A percentile compares a stretch with the other conserved stretches of the same genome.
These are phyloP conservation scores for Telopea speciosissima DNA, from an alignment of 177 flowering plant genomes.

Conservation along the genomic window DNA sequence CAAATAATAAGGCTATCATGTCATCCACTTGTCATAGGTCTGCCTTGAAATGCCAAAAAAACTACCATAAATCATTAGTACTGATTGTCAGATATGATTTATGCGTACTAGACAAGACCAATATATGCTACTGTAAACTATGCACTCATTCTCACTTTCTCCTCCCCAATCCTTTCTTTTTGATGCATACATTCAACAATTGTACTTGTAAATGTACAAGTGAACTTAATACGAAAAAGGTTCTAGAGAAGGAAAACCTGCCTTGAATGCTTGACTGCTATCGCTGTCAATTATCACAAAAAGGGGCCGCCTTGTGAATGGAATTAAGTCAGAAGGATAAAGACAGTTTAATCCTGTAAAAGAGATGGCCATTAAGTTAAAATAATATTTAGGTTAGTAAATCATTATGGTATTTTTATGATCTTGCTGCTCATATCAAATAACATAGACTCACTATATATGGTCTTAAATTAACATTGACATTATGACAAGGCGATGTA, in stretches of 20 bases:
- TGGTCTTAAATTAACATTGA: neutral
- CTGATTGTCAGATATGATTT: neutral
- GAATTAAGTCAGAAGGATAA: conserved; percentile 77
- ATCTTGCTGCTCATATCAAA: neutral
- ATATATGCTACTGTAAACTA: neutral
- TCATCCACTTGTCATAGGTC: too few relatives aligned
- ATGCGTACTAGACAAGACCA: neutral
- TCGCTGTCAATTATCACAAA: conserved; percentile 81
- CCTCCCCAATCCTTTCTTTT: neutral
- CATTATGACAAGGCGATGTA: neutral
- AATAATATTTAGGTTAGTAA: neutral
- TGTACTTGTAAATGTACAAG: neutral
- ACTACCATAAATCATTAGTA: too few relatives aligned
- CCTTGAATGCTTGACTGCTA: conserved; percentile 77
- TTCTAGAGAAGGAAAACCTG: conserved; percentile 30
- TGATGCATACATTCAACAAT: neutral
- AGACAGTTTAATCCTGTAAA: conserved; percentile 67
- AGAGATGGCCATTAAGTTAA: conserved; percentile 2
- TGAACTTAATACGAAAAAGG: neutral
- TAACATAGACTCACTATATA: neutral
- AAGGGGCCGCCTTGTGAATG: conserved; percentile 91
- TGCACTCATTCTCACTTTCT: neutral
- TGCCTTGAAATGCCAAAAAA: too few relatives aligned
- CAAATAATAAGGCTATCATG: too few relatives aligned
- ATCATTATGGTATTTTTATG: neutral